Conservation (phyloP, 176 grass and related monocot genomes). For the Juncus effusus region DNA sequence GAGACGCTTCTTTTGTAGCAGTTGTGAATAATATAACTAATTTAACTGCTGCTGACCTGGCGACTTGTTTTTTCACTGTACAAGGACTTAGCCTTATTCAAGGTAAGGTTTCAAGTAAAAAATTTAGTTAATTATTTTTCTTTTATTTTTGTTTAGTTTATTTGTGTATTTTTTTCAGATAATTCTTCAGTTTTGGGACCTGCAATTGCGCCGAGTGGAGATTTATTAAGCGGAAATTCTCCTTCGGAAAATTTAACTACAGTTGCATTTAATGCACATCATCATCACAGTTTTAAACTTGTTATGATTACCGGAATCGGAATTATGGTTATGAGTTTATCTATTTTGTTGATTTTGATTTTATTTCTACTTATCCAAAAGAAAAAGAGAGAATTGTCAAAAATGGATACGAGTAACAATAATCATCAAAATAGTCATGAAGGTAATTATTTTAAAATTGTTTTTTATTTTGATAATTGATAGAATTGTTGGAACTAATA, state of each 20-base stretch:
- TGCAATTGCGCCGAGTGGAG: slow-evolving; percentile 40
- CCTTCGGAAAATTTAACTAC: slow-evolving; percentile 43
- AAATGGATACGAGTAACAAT: slow-evolving; percentile 37
- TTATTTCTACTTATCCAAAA: slow-evolving; percentile 70
- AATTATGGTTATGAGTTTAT: slow-evolving; percentile 59
- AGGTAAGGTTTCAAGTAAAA: slow-evolving; percentile 39
- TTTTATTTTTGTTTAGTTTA: not conserved
- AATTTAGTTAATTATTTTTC: too few species aligned
- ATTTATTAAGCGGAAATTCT: slow-evolving; percentile 41
- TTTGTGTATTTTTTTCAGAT: slow-evolving; percentile 46
- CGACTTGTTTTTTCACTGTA: slow-evolving; percentile 80
- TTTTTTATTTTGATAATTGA: not conserved
- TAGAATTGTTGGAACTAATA: slow-evolving; percentile 1
- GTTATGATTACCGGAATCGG: slow-evolving; percentile 54
- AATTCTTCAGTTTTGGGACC: slow-evolving; percentile 41
- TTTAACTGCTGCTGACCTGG: slow-evolving; percentile 52
- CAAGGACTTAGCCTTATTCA: slow-evolving; percentile 64
- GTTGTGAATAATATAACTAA: slow-evolving; percentile 58
- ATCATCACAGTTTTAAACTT: slow-evolving; percentile 52
- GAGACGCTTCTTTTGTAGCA: slow-evolving; percentile 89
- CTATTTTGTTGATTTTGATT: slow-evolving; percentile 61
- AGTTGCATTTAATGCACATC: slow-evolving; percentile 34
- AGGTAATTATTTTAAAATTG: slow-evolving; percentile 40
- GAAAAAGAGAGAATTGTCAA: slow-evolving; percentile 77
- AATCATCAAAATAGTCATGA: slow-evolving; percentile 52